phyloP scores from a whole-genome alignment of 2,329 filamentous ascomycete species.

The Aspergillus glaucus region DNA sequence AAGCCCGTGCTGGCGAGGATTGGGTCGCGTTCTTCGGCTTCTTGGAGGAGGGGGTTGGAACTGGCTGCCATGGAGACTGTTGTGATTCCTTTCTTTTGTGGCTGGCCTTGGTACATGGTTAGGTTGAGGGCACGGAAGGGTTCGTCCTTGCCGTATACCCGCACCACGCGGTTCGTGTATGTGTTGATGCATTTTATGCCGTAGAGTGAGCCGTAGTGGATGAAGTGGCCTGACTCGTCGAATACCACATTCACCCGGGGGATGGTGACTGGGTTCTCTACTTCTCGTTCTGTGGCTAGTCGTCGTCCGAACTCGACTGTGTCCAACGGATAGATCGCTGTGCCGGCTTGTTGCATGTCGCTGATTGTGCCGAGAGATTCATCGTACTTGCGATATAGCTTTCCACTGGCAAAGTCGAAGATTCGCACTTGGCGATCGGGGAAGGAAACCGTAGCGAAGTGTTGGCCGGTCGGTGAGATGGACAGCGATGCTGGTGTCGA shows the following conservation, averaged over 20 bases:
- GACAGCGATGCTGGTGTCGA: slow-evolving; percentile 74
- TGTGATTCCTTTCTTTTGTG: slow-evolving; percentile 85
- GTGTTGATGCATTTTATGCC: slow-evolving; percentile 96
- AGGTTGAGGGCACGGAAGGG: slow-evolving; percentile 77
- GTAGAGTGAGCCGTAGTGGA: slow-evolving; percentile 85
- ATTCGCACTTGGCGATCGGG: slow-evolving; percentile 89
- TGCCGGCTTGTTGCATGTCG: slow-evolving; percentile 94
- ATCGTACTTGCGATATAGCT: slow-evolving; percentile 87
- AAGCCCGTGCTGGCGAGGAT: slow-evolving; percentile 79
- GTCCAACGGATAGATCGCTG: slow-evolving; percentile 71
- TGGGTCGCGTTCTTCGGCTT: slow-evolving; percentile 84
- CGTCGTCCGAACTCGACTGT: slow-evolving; percentile 87
- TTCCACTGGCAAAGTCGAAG: slow-evolving; percentile 86
- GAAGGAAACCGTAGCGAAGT: slow-evolving; percentile 83
- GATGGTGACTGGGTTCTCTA: slow-evolving; percentile 63
- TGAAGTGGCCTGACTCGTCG: slow-evolving; percentile 92
- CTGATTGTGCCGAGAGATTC: slow-evolving; percentile 84
- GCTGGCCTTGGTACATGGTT: slow-evolving; percentile 86
- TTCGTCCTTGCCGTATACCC: slow-evolving; percentile 85
- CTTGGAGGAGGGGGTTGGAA: slow-evolving; percentile 83
- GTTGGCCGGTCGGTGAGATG: slow-evolving; percentile 76
- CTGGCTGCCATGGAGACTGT: slow-evolving; percentile 97
- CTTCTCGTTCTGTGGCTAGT: slow-evolving; percentile 76
- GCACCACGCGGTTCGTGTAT: slow-evolving; percentile 85
- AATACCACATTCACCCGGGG: slow-evolving; percentile 81